These are phyloP conservation scores for Solanum megistacrolobum DNA, from an alignment of 257 asterid genomes.

Conservation along the genomic window DNA sequence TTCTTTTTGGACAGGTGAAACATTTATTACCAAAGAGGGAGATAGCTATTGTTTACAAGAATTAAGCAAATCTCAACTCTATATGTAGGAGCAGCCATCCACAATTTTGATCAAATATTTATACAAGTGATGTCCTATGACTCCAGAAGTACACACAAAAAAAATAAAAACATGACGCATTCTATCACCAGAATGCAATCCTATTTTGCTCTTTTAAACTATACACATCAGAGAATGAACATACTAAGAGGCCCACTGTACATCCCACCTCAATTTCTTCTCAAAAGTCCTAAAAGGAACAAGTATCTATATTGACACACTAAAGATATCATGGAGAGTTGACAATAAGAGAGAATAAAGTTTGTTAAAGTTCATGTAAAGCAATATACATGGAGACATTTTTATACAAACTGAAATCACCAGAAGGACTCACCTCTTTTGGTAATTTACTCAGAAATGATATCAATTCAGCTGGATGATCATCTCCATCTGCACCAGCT, in stretches of 20 bases:
- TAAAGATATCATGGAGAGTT: background rate
- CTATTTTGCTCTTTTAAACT: background rate
- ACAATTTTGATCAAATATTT: background rate
- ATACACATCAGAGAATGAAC: background rate
- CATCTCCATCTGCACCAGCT: slow-evolving; percentile 94
- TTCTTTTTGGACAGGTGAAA: background rate
- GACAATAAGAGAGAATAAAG: background rate
- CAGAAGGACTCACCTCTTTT: slow-evolving; percentile 41
- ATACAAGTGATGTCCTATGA: background rate
- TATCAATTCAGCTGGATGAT: slow-evolving; percentile 94
- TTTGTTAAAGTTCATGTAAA: background rate
- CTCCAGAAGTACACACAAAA: background rate
- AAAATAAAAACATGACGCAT: background rate
- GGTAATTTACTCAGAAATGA: slow-evolving; percentile 61
- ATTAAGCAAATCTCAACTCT: background rate
- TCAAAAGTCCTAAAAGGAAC: background rate
- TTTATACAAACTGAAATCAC: background rate
- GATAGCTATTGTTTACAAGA: background rate
- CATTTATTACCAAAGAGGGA: background rate
- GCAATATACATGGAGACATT: background rate
- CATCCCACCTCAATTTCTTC: background rate
- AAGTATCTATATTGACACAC: background rate
- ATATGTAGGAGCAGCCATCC: background rate
- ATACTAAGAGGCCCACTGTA: background rate
- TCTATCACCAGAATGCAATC: background rate